phyloP scores from a whole-genome alignment of 257 asterid species.

The Rehmannia glutinosa region DNA sequence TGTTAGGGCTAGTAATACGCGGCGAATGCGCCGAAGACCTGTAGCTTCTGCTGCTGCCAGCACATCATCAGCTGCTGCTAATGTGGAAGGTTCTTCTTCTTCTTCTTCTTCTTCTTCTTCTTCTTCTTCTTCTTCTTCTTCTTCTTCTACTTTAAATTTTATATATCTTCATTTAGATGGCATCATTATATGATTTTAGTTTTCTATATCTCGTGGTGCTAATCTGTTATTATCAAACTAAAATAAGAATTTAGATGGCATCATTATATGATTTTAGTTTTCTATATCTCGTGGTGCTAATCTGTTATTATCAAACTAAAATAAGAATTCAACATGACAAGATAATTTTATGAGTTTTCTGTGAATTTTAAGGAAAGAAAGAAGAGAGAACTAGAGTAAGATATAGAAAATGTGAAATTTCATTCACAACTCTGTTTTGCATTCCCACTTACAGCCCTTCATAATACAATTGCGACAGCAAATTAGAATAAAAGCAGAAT shows the following conservation, averaged over 20 bases:
- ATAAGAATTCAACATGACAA: background rate
- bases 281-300: too few relatives aligned
- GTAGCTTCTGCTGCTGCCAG: constrained; percentile 74
- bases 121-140: background rate
- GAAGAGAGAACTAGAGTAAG: background rate
- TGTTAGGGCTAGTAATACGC: constrained; percentile 51
- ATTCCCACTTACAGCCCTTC: too few relatives aligned
- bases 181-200: background rate
- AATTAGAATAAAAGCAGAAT: too few relatives aligned
- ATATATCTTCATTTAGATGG: background rate
- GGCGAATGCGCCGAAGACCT: constrained; percentile 82
- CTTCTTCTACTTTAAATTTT: background rate
- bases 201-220: background rate
- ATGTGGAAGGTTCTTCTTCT: constrained; percentile 49
- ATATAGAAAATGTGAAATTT: too few relatives aligned
- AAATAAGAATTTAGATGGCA: background rate
- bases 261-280: too few relatives aligned
- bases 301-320: too few relatives aligned
- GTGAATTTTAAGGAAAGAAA: background rate
- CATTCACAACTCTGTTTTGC: too few relatives aligned
- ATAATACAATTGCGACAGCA: too few relatives aligned
- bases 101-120: background rate
- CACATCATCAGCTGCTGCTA: constrained; percentile 67
- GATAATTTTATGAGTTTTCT: background rate
- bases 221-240: constrained; percentile 5